Evolutionary conservation across 192 early-diverging fungal species (phyloP).

Genomic region (Geosiphon pyriformis): DNA sequence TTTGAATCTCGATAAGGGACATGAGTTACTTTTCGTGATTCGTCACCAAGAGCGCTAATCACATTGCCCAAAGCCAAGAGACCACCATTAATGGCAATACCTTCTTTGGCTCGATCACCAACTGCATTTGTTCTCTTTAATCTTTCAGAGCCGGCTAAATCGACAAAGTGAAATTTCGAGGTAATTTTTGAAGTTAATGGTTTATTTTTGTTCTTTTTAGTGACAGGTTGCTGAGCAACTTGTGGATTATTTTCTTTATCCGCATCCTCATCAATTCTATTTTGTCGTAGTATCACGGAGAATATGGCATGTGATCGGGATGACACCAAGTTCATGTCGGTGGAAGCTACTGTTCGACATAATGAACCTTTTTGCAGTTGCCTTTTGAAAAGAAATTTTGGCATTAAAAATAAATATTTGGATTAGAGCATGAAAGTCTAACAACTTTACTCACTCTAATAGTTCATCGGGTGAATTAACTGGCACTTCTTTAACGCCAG

Average conservation of each 20-base stretch:
- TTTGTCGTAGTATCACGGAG: constrained; percentile 79
- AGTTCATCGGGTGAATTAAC: constrained; percentile 65
- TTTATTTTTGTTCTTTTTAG: constrained; percentile 17
- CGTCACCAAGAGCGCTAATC: constrained; percentile 90
- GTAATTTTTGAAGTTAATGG: constrained; percentile 38
- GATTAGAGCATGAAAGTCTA: not conserved
- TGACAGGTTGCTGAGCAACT: constrained; percentile 23
- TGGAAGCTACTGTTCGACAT: constrained; percentile 74
- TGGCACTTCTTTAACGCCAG: constrained; percentile 73
- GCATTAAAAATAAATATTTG: not conserved
- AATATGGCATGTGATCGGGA: constrained; percentile 97
- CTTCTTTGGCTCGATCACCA: constrained; percentile 92
- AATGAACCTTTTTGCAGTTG: constrained; percentile 49
- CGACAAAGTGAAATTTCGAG: constrained; percentile 98
- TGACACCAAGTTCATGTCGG: constrained; percentile 91
- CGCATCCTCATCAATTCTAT: constrained; percentile 35
- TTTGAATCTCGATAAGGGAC: constrained; percentile 98
- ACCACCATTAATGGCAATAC: constrained; percentile 96
- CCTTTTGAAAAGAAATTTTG: constrained; percentile 31
- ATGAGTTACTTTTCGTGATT: constrained; percentile 56
- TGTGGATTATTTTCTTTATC: constrained; percentile 21
- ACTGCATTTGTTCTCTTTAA: constrained; percentile 83
- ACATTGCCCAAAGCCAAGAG: constrained; percentile 95
- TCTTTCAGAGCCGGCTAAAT: constrained; percentile 94
- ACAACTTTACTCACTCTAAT: constrained; percentile 34